Percentiles rank a stretch among this genome's conserved stretches.
phyloP scores from a whole-genome alignment of 257 asterid genomes.

The Forsythia viridissima region DNA sequence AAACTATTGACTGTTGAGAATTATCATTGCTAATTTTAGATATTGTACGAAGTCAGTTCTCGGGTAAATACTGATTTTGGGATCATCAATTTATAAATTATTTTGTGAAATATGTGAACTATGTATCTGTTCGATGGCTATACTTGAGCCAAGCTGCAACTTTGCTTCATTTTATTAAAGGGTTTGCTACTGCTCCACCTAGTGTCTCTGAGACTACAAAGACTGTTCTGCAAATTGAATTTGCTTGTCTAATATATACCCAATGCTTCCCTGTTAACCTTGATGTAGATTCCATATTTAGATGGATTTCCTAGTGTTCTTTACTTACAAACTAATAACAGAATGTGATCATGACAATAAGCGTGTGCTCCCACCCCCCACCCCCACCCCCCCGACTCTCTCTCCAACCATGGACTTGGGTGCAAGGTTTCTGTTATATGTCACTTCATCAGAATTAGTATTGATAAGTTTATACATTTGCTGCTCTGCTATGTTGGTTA shows the following conservation, averaged over 20 bases:
- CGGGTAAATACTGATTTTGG: too few relatives aligned
- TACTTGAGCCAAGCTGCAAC: too few relatives aligned
- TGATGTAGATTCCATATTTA: neutral
- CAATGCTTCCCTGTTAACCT: neutral
- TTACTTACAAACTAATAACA: neutral
- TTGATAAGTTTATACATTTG: neutral
- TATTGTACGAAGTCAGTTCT: too few relatives aligned
- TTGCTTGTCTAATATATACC: neutral
- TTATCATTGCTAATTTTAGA: too few relatives aligned
- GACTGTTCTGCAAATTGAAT: too few relatives aligned
- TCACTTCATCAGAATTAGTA: neutral
- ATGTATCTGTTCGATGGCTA: too few relatives aligned
- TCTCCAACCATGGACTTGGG: too few relatives aligned
- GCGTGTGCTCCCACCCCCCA: neutral
- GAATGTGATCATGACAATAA: neutral
- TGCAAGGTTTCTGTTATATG: neutral
- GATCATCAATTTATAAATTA: too few relatives aligned
- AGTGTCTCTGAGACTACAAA: neutral
- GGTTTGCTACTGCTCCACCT: neutral
- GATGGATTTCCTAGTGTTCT: neutral
- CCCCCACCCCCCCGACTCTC: neutral
- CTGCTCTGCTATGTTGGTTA: constrained; percentile 6
- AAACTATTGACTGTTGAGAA: too few relatives aligned
- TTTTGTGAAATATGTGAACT: too few relatives aligned
- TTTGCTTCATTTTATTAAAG: too few relatives aligned